These are phyloP conservation scores for Noccaea bulbosa DNA, from an alignment of 345 rosid species.

Conservation along the genomic window DNA sequence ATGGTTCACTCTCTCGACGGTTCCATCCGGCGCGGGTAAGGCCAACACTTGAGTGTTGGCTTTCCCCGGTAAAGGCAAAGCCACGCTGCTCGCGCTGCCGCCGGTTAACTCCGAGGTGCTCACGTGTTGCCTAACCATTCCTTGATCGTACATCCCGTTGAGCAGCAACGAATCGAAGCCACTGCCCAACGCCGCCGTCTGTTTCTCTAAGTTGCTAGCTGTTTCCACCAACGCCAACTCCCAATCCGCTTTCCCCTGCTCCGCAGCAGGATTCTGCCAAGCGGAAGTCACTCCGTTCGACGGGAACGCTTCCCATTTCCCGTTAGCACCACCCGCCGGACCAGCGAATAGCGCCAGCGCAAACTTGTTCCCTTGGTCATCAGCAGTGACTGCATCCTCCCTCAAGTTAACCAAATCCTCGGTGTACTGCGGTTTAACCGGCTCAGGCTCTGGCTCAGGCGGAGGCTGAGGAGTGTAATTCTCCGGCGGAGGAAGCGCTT, in stretches of 20 bases:
- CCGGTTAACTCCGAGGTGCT: constrained; percentile 68
- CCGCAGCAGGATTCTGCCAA: constrained; percentile 87
- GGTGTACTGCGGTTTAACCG: constrained; percentile 51
- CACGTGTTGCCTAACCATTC: constrained; percentile 83
- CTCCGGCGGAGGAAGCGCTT: constrained; percentile 85
- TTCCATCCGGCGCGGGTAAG: constrained; percentile 85
- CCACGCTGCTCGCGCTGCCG: constrained; percentile 86
- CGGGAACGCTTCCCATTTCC: constrained; percentile 87
- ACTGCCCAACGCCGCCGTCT: constrained; percentile 73
- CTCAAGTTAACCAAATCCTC: constrained; percentile 79
- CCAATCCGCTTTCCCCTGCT: constrained; percentile 90
- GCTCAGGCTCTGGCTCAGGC: constrained; percentile 50
- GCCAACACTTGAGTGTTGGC: constrained; percentile 60
- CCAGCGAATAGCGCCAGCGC: constrained; percentile 80
- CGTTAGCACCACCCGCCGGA: constrained; percentile 50
- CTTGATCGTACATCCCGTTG: constrained; percentile 96
- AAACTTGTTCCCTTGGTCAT: constrained; percentile 86
- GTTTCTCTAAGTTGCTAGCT: constrained; percentile 73
- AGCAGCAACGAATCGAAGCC: constrained; percentile 81
- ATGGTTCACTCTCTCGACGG: constrained; percentile 63
- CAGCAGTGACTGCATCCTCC: constrained; percentile 71
- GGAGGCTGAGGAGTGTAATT: constrained; percentile 61
- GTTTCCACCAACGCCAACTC: constrained; percentile 90
- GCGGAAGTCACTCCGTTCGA: constrained; percentile 75
- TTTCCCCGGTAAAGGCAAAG: constrained; percentile 62